These are phyloP conservation scores for Tetrahymena elliotti DNA, from an alignment of 73 alveolate species.

Conservation along the genomic window DNA sequence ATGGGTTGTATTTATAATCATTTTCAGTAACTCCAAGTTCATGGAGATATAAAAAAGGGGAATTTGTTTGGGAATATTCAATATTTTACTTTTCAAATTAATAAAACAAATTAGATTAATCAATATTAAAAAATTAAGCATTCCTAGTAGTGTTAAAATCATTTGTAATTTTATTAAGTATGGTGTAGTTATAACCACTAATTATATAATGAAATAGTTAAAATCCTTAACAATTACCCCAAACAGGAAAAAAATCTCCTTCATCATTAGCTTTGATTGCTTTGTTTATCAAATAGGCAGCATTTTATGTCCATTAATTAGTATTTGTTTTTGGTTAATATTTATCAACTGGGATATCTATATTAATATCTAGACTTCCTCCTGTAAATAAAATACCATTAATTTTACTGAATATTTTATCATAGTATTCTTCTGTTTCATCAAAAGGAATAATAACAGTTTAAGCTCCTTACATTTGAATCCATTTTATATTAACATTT, in stretches of 20 bases:
- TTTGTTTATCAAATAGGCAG: constrained; percentile 8
- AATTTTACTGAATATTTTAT: neutral
- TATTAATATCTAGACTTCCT: neutral
- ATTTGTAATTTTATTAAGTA: neutral
- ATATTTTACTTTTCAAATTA: neutral
- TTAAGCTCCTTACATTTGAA: neutral
- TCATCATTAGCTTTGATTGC: constrained; percentile 35
- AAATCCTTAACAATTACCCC: constrained; percentile 59
- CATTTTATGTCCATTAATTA: constrained; percentile 9
- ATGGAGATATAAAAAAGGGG: neutral
- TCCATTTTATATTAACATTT: neutral
- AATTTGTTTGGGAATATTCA: neutral
- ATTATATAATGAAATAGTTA: constrained; percentile 33
- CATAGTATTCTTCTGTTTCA: neutral
- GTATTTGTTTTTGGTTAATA: neutral
- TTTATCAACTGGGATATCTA: neutral
- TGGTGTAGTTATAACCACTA: neutral
- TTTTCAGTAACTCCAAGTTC: neutral
- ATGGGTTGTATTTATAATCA: neutral
- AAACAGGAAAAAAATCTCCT: constrained; percentile 47
- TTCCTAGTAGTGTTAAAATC: neutral
- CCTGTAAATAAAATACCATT: neutral
- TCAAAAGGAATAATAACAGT: neutral
- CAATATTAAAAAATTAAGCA: neutral
- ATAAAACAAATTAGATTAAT: neutral